Conservation (phyloP, 2,329 filamentous ascomycete genomes). For the Fusarium irregulare region DNA sequence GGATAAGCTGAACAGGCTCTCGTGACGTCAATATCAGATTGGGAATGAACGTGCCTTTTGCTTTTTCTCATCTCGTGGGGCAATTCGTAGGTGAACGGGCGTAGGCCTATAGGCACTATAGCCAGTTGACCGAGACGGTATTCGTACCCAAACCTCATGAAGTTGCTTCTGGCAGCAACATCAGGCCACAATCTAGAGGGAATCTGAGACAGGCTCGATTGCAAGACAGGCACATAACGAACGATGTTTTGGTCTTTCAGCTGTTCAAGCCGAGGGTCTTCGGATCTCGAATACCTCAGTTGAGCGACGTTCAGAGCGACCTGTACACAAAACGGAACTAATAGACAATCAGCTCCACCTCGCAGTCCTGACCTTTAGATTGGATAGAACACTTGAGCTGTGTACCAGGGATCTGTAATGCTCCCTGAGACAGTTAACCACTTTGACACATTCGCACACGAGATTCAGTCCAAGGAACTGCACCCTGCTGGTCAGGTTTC, state of each 20-base stretch:
- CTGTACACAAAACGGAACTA: not conserved
- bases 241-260: conserved; percentile 1
- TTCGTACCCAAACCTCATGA: conserved; percentile 3
- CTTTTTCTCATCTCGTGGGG: conserved; percentile 19
- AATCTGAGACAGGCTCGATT: conserved; percentile 7
- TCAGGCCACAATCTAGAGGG: conserved; percentile 27
- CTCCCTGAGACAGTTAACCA: conserved; percentile 30
- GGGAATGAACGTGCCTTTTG: conserved; percentile 1
- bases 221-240: not conserved
- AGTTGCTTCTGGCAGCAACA: conserved; percentile 26
- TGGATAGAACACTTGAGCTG: conserved; percentile 1
- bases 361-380: not conserved
- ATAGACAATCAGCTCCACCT: not conserved
- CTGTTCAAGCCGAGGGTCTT: not conserved
- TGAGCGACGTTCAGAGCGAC: not conserved
- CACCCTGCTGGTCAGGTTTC: conserved; percentile 13
- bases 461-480: conserved; percentile 8
- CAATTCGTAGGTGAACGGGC: conserved; percentile 1
- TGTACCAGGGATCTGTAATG: not conserved
- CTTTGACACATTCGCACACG: conserved; percentile 17
- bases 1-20: not conserved
- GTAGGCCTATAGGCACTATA: conserved; percentile 7
- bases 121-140: conserved; percentile 1
- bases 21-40: not conserved
- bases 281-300: not conserved